Evolutionary conservation across 805 yeast genomes (phyloP).

Genomic region (Wickerhamiella sorbophila): DNA sequence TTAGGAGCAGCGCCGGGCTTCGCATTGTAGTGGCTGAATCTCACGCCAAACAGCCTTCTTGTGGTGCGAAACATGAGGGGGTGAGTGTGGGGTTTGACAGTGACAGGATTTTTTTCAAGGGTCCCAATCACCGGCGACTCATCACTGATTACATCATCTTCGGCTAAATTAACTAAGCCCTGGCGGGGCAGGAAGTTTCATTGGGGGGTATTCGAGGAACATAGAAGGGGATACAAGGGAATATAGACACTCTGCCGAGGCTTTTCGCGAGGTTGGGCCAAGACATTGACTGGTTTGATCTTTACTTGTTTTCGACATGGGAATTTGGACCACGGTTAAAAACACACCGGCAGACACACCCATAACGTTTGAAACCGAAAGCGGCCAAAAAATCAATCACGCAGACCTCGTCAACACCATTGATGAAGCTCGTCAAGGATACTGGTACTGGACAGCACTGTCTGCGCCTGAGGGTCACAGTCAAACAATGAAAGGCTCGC

Average conservation of each 20-base stretch:
- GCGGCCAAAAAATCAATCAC: slow-evolving; percentile 6
- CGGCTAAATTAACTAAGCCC: too few relatives aligned
- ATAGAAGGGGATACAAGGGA: too few relatives aligned
- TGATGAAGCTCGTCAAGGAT: slow-evolving; percentile 34
- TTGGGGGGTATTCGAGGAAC: too few relatives aligned
- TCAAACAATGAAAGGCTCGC: slow-evolving; percentile 61
- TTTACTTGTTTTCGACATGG: too few relatives aligned
- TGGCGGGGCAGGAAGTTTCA: too few relatives aligned
- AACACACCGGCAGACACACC: slow-evolving; percentile 10
- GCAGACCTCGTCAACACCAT: slow-evolving; percentile 24
- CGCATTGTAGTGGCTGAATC: slow-evolving; percentile 13
- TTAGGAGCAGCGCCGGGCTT: slow-evolving; percentile 14
- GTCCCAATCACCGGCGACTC: too few relatives aligned
- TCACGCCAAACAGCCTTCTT: neutral
- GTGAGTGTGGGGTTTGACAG: neutral
- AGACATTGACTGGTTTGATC: too few relatives aligned
- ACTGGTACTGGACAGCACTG: slow-evolving; percentile 47
- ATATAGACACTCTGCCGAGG: too few relatives aligned
- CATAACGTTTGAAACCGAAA: slow-evolving; percentile 3
- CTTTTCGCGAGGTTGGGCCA: too few relatives aligned
- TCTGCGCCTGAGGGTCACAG: slow-evolving; percentile 54
- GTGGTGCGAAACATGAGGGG: neutral
- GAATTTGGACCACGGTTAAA: slow-evolving; percentile 13
- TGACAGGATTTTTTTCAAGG: too few relatives aligned
- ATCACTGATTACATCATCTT: too few relatives aligned